Base-by-base conservation (phyloP, 2,329 filamentous ascomycete species). In the Harringtonia lauricola region DNA sequence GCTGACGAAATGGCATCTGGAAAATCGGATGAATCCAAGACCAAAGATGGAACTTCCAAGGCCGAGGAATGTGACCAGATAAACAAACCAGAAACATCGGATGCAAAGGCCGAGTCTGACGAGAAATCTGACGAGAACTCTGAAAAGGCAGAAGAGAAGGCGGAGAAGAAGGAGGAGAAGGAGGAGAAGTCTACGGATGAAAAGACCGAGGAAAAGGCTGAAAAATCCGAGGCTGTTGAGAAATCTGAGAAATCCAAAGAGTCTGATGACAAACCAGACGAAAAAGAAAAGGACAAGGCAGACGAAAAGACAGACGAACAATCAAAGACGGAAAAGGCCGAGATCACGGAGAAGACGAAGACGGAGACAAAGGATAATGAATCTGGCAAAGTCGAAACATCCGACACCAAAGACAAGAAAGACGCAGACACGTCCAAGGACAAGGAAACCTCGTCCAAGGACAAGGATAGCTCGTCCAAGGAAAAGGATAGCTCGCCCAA, bases 401-500 rank as follows among this genome's bases (percentile, higher is more conserved):
- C 24, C 24, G 24, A 26, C n/a, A n/a, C 8, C 8, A 36, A 36
- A n/a, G 34, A 36, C n/a, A n/a, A 33, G 15, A 36, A 36, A n/a
- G 34, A 36, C 34, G n/a, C 8, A n/a, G n/a, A 13, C 30, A 30
- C 46, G n/a, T n/a, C n/a, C 19, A 29, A 42, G 21, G 15, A 18
- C 34, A 21, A 41, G 14, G 18, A 24, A 21, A 4, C 21, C 21
- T 35, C 26, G n/a, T n/a, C n/a, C 19, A 29, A 42, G 21, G 15
- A 18, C 34, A 21, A 41, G 14, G 18, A 24, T 28, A 4, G 24
- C 21, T 35, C 26, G n/a, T 6, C 45, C 24, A 26, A 26, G 24
- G 35, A 40, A 37, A 21, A 41, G 17, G 40, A 39, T n/a, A n/a
- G n/a, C n/a, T n/a, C n/a, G n/a, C 7, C 45, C 24, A 26, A 26